Conservation (phyloP, 345 rosid species). For the Anastatica hierochuntica region DNA sequence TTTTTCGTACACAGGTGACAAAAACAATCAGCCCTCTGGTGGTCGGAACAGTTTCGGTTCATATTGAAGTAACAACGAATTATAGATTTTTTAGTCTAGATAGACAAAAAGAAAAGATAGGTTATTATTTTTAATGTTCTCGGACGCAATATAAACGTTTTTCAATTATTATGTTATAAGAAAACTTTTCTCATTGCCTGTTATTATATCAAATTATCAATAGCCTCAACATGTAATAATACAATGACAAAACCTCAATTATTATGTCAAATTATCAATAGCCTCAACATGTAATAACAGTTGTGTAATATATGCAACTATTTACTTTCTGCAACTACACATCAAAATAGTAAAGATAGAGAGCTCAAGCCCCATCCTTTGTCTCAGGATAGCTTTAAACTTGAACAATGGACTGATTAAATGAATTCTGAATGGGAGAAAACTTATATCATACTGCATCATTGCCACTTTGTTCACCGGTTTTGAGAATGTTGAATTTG, state of each 20-base stretch:
- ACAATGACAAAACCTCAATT: conserved; percentile 2
- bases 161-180: too few species aligned
- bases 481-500: conserved; percentile 56
- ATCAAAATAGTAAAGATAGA: conserved; percentile 2
- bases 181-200: background rate
- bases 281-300: conserved; percentile 5
- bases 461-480: conserved; percentile 26
- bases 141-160: background rate
- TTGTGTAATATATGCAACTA: conserved; percentile 1
- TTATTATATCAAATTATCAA: too few species aligned
- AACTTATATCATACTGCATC: conserved; percentile 27
- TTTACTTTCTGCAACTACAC: conserved; percentile 13
- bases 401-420: background rate
- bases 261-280: background rate
- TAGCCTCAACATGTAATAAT: background rate
- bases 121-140: background rate
- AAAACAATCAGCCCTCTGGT: background rate
- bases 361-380: too few species aligned
- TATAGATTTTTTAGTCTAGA: too few species aligned
- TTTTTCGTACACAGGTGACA: background rate
- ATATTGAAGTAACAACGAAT: too few species aligned
- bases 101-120: too few species aligned
- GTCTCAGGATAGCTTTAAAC: too few species aligned
- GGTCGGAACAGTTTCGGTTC: too few species aligned
- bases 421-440: background rate